Base-by-base conservation (phyloP, 345 rosid species). In the Physaria fendleri region DNA sequence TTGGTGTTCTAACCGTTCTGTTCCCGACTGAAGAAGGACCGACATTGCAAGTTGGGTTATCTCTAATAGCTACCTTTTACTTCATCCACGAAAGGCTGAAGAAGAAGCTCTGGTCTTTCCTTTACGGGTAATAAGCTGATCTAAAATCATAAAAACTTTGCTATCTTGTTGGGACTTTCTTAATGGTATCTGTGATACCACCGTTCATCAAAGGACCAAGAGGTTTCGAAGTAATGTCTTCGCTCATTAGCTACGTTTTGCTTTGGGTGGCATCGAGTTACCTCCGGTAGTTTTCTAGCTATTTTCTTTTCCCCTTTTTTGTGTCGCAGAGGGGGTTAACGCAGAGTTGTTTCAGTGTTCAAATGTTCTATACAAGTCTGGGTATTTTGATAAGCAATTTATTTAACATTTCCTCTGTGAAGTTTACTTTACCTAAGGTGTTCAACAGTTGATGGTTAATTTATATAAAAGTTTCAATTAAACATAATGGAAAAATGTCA, bases 1-100 rank as follows among this genome's bases (percentile, higher is more conserved):
- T 93, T 29, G 97, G 78, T 27, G 79, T 71, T 76, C 82, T 89
- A 28, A 81, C 99, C 6, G 61, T 83, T 60, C 78, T 89, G 29
- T 93, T 89, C 68, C 99, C 99, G 34, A 93, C 99, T 2, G 99
- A 93, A 79, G 97, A 89, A 66, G 97, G 97, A 62, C 99, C 95
- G 6, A 87, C 99, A 17, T 76, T 89, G 52, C 97, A 93, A 68
- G 99, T 93, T 57, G 78, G 77, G 47, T 21, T 89, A 62, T 93
- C 97, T 37, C 69, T 87, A 21, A 59, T 87, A 40, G 87, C 90
- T 46, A 85, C 97, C 21, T 71, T 82, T 40, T 93, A 87, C 74
- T 89, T 87, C 76, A 74, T 85, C 50, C 64, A 93, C 59, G 85
- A 84, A 23, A 79, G 92, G 65, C 80, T 81, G 71, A 81, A 83